These are phyloP conservation scores for Orbilia ellipsospora DNA, from an alignment of 2,329 filamentous ascomycete species.

Conservation along the genomic window DNA sequence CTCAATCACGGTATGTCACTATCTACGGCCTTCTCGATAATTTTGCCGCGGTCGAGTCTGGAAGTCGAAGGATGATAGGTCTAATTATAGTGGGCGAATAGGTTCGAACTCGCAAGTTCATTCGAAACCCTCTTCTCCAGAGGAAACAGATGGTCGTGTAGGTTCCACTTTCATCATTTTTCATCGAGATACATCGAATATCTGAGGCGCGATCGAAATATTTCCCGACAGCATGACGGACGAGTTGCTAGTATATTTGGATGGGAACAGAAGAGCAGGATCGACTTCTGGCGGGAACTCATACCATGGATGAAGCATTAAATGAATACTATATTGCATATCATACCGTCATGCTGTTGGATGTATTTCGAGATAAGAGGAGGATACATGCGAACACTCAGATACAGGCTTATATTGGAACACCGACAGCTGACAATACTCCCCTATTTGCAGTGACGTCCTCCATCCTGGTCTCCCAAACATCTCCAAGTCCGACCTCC, in stretches of 20 bases:
- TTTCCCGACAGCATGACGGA: too few species aligned
- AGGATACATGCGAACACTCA: constrained; percentile 10
- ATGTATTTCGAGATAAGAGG: constrained; percentile 19
- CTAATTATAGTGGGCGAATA: constrained; percentile 35
- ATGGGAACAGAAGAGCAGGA: not conserved
- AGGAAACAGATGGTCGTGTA: constrained; percentile 99
- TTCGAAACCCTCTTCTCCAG: constrained; percentile 98
- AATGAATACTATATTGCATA: not conserved
- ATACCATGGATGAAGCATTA: not conserved
- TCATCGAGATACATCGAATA: constrained; percentile 34
- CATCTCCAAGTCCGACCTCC: constrained; percentile 99
- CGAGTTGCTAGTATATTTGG: constrained; percentile 7
- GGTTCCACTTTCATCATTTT: constrained; percentile 65
- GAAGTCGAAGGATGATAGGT: constrained; percentile 46
- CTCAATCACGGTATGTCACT: constrained; percentile 52
- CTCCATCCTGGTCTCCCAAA: constrained; percentile 98
- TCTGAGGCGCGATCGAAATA: not conserved
- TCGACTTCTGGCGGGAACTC: not conserved
- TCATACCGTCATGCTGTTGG: constrained; percentile 16
- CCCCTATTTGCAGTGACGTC: constrained; percentile 78
- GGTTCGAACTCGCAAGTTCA: constrained; percentile 95
- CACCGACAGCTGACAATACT: constrained; percentile 39
- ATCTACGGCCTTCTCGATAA: constrained; percentile 14
- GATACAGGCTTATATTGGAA: not conserved
- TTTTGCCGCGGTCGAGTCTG: not conserved